Percentiles rank a stretch among this genome's conserved stretches.
Conservation (phyloP, 225 moss, liverwort and hornwort genomes). For the Straminergon stramineum region DNA sequence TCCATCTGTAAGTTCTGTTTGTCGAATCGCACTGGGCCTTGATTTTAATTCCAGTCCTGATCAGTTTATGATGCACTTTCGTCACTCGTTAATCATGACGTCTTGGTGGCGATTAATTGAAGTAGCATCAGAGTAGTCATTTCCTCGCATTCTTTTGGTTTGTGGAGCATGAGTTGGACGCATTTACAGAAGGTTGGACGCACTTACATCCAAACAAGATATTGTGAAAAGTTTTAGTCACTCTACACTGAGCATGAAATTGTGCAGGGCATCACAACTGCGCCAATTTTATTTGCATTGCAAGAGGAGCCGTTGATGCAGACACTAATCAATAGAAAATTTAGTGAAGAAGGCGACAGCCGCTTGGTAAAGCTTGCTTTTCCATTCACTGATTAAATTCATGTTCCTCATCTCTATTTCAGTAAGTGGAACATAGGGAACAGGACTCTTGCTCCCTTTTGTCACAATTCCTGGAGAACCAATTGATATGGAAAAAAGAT, state of each 20-base stretch:
- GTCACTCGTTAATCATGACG: neutral
- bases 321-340: constrained; percentile 59
- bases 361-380: constrained; percentile 34
- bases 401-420: neutral
- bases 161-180: neutral
- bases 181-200: neutral
- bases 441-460: no score
- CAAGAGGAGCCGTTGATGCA: constrained; percentile 69
- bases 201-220: neutral
- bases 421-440: neutral
- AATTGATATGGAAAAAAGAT: neutral
- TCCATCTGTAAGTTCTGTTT: neutral
- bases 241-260: neutral
- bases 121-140: neutral
- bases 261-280: constrained; percentile 75
- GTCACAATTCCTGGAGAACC: neutral
- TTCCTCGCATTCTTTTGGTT: neutral
- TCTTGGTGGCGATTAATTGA: neutral
- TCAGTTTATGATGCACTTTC: neutral
- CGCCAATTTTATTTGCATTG: constrained; percentile 73
- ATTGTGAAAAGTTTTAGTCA: neutral
- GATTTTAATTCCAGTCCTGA: neutral
- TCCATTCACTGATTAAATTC: neutral
- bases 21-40: neutral
- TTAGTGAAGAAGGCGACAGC: constrained; percentile 51